Conservation (phyloP, 208 protist species). For the Trypanosomatidae sp. region DNA sequence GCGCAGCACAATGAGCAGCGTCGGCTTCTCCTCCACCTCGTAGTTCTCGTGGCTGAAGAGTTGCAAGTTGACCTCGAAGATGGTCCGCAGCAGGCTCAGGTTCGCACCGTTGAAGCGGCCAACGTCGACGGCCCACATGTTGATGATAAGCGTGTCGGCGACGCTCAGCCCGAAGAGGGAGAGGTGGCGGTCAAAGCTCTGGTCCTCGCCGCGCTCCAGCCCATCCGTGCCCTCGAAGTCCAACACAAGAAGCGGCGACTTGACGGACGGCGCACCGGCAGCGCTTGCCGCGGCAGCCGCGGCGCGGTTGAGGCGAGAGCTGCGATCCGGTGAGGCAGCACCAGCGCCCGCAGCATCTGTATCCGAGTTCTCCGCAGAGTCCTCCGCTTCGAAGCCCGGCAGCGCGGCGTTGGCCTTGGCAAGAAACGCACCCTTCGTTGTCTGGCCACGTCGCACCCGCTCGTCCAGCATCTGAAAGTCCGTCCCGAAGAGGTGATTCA, state of each 20-base stretch:
- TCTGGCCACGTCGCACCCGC: constrained; percentile 86
- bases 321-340: constrained; percentile 4
- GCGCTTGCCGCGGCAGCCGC: constrained; percentile 14
- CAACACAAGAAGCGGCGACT: constrained; percentile 88
- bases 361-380: no score
- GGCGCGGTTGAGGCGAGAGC: constrained; percentile 15
- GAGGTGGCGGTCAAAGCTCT: constrained; percentile 96
- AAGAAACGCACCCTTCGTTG: constrained; percentile 94
- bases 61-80: constrained; percentile 97
- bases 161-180: constrained; percentile 97
- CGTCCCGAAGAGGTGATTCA: constrained; percentile 96
- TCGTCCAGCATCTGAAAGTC: constrained; percentile 95
- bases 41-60: constrained; percentile 91
- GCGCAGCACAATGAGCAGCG: constrained; percentile 95
- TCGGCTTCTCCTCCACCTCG: constrained; percentile 88
- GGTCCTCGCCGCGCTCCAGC: constrained; percentile 95
- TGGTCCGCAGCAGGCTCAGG: constrained; percentile 93
- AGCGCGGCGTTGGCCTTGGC: constrained; percentile 31
- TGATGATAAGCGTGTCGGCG: constrained; percentile 97
- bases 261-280: not conserved
- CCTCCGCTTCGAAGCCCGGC: constrained; percentile 21
- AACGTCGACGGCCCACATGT: constrained; percentile 97
- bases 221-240: constrained; percentile 98
- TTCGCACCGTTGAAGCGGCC: constrained; percentile 96
- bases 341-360: no score